These are phyloP conservation scores for Colletotrichum cordylinicola DNA, from an alignment of 2,329 filamentous ascomycete genomes.

Conservation along the genomic window DNA sequence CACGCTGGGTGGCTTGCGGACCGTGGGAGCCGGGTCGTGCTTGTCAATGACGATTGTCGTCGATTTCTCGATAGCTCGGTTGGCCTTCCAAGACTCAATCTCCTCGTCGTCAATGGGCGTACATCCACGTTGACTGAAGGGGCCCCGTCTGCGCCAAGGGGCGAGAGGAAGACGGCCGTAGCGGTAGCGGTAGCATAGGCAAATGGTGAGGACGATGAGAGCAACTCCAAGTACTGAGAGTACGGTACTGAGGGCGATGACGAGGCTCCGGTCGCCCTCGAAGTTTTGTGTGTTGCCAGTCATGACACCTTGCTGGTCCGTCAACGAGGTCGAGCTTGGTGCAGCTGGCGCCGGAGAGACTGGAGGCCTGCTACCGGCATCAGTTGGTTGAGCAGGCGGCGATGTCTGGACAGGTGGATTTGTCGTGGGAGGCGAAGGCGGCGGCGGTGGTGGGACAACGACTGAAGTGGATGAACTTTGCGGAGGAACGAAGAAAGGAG, in stretches of 20 bases:
- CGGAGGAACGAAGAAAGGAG: neutral
- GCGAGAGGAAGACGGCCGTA: constrained; percentile 40
- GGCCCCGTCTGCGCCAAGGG: constrained; percentile 45
- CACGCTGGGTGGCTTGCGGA: constrained; percentile 55
- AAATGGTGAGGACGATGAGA: constrained; percentile 36
- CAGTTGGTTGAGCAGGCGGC: neutral
- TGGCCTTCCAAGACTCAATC: constrained; percentile 67
- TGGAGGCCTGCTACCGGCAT: constrained; percentile 1
- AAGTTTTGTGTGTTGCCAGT: neutral
- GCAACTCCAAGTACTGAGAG: constrained; percentile 51
- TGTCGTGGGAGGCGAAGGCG: neutral
- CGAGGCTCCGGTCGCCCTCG: constrained; percentile 44
- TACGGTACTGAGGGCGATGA: constrained; percentile 57
- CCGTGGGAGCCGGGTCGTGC: constrained; percentile 37
- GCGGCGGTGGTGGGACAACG: neutral
- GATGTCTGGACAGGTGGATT: neutral
- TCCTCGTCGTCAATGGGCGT: constrained; percentile 70
- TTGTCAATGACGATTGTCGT: constrained; percentile 31
- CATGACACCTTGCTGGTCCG: constrained; percentile 10
- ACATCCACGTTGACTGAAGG: constrained; percentile 54
- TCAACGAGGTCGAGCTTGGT: constrained; percentile 10
- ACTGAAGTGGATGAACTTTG: neutral
- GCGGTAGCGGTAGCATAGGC: constrained; percentile 45
- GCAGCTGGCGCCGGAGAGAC: neutral
- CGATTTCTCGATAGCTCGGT: constrained; percentile 32